Evolutionary conservation across 495 filamentous ascomycete species (phyloP).

Genomic region (Chaetomium cochliodes): DNA sequence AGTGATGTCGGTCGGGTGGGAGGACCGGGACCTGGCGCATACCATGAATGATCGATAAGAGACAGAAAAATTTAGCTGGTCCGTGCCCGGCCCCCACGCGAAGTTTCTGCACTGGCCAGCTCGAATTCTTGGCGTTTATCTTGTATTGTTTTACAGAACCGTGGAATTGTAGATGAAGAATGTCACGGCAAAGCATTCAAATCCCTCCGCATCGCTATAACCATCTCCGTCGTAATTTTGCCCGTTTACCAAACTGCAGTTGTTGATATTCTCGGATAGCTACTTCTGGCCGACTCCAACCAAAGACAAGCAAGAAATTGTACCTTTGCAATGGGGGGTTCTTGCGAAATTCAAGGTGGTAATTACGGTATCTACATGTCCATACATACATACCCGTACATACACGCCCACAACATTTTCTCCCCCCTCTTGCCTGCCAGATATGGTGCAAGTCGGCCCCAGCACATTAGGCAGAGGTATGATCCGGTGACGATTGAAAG

Average conservation of each 20-base stretch:
- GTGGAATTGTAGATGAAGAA: no score
- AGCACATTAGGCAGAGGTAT: neutral
- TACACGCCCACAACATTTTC: constrained; percentile 15
- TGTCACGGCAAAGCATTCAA: no score
- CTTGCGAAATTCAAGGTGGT: constrained; percentile 13
- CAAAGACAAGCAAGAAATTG: no score
- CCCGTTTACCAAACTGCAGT: no score
- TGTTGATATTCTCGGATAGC: neutral
- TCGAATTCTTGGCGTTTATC: neutral
- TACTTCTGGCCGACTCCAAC: no score
- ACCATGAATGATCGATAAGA: constrained; percentile 23
- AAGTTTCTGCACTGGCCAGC: neutral
- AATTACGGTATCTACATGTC: constrained; percentile 2
- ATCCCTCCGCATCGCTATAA: no score
- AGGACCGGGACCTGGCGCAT: constrained; percentile 23
- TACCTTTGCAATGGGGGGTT: no score
- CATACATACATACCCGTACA: constrained; percentile 4
- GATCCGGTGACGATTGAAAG: neutral
- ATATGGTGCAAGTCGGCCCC: neutral
- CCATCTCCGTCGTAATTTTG: no score
- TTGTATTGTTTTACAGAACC: no score
- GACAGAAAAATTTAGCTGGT: constrained; percentile 37
- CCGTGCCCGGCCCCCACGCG: constrained; percentile 22
- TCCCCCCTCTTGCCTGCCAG: constrained; percentile 12
- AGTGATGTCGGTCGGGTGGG: constrained; percentile 15